Conservation (phyloP, 2,329 filamentous ascomycete genomes). For the Clarireedia paspali region DNA sequence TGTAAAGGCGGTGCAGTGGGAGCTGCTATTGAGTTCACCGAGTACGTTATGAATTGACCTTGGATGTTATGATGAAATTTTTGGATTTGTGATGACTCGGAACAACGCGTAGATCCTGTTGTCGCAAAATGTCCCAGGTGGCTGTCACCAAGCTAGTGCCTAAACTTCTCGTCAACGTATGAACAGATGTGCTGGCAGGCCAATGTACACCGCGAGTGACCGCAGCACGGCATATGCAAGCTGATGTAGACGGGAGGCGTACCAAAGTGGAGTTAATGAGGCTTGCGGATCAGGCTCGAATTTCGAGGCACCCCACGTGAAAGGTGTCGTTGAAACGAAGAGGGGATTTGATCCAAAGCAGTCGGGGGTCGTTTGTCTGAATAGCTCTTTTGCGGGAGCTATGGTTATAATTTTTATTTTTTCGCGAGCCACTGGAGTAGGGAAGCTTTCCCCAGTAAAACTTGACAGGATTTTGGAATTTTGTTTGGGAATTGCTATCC, state of each 20-base stretch:
- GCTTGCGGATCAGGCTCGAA: constrained; percentile 30
- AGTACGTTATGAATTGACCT: constrained; percentile 10
- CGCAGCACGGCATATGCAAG: constrained; percentile 52
- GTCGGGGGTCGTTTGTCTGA: constrained; percentile 6
- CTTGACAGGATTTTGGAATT: neutral
- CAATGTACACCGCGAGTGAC: constrained; percentile 45
- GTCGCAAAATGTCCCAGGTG: constrained; percentile 21
- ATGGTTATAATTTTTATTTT: constrained; percentile 3
- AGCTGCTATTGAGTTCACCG: constrained; percentile 9
- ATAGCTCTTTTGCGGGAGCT: constrained; percentile 16
- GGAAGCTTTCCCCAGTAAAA: constrained; percentile 22
- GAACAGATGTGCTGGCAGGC: constrained; percentile 55
- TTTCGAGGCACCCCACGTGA: constrained; percentile 24
- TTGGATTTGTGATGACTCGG: constrained; percentile 9
- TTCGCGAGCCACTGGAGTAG: constrained; percentile 21
- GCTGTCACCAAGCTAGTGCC: constrained; percentile 22
- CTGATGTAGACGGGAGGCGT: constrained; percentile 38
- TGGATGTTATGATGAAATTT: constrained; percentile 8
- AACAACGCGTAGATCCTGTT: constrained; percentile 14
- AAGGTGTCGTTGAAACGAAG: constrained; percentile 14
- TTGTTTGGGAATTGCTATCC: constrained; percentile 21
- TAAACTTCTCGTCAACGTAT: constrained; percentile 40
- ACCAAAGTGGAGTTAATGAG: constrained; percentile 29
- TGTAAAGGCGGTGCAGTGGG: constrained; percentile 5
- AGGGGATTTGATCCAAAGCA: constrained; percentile 20